Evolutionary conservation across 768 basidiomycete species (phyloP), one percentile per base, ranked within the genome.

Genomic region (Agrocybe pediades): DNA sequence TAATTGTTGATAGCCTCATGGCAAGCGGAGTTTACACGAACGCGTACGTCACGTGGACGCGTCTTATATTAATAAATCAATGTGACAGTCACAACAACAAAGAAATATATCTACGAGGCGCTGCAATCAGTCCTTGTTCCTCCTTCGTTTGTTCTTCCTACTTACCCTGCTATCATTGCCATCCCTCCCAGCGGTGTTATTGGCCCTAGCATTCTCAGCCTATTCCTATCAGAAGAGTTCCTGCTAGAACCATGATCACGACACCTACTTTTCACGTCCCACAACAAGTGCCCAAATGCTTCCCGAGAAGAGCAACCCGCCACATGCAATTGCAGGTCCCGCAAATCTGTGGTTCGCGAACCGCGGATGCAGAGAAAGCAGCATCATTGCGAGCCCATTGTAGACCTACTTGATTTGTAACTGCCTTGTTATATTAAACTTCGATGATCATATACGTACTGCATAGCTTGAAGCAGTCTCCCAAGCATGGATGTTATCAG

Each of bases 161-260:
- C 83, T 71, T 62, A 88, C 86, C 88, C 88, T 26, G 82, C 81
- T 60, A 88, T 86, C 83, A 86, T 83, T 1, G 82, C 46, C 17
- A 77, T 51, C 2, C 82, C 88, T 1, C 87, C 88, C 7, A 89
- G 59, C 0, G 88, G 88, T 24, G 87, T 90, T 46, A 86, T 69
- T 7, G 85, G 86, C 0, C 86, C 88, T 20, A 88, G 58, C 54
- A 77, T 73, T 56, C 67, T 80, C 56, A 82, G 65, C 25, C 74
- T 74, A 47, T n/a, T 11, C 30, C 24, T 33, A 9, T 23, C 47
- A 23, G 13, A n/a, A 23, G 24, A 25, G 13, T 24, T 42, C 52
- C 19, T 21, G 6, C 42, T 46, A 33, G 23, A 55, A 26, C 1
- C 61, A 41, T 33, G 36, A 24, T 29, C 40, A 3, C 16, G 13